phyloP scores from a whole-genome alignment of 2,329 filamentous ascomycete species.

The Aspergillus uvarum region DNA sequence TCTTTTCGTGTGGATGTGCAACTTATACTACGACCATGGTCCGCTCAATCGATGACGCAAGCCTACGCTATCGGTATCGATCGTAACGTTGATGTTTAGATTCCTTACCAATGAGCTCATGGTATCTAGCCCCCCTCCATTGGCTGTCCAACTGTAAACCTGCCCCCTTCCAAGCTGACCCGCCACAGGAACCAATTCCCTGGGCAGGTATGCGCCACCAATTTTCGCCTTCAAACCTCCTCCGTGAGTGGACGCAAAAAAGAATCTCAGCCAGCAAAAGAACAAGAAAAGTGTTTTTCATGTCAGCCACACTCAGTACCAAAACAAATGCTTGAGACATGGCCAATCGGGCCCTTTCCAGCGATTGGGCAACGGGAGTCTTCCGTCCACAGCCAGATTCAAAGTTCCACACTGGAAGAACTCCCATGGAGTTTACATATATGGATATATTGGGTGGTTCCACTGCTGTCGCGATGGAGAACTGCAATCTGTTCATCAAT shows the following conservation, averaged over 20 bases:
- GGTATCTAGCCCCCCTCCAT: neutral
- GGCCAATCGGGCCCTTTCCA: neutral
- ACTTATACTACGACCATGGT: neutral
- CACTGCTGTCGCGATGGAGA: neutral
- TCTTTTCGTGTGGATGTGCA: neutral
- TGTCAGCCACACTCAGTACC: neutral
- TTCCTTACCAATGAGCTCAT: neutral
- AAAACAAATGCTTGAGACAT: neutral
- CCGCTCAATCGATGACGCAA: neutral
- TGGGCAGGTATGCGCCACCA: neutral
- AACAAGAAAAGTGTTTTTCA: neutral
- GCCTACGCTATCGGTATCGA: neutral
- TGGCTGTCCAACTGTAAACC: neutral
- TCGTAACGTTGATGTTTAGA: neutral
- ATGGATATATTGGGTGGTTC: neutral
- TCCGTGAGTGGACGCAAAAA: neutral
- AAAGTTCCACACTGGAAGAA: neutral
- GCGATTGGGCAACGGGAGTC: neutral
- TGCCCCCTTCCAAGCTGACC: neutral
- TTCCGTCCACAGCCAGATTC: neutral
- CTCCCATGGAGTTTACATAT: neutral
- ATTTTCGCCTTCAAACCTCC: neutral
- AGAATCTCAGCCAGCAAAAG: too few species aligned
- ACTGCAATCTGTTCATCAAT: neutral
- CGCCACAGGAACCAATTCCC: neutral